Evolutionary conservation across 2,329 filamentous ascomycete genomes (phyloP), one percentile per base, ranked within the genome.

Genomic region (Aureobasidium sp.): DNA sequence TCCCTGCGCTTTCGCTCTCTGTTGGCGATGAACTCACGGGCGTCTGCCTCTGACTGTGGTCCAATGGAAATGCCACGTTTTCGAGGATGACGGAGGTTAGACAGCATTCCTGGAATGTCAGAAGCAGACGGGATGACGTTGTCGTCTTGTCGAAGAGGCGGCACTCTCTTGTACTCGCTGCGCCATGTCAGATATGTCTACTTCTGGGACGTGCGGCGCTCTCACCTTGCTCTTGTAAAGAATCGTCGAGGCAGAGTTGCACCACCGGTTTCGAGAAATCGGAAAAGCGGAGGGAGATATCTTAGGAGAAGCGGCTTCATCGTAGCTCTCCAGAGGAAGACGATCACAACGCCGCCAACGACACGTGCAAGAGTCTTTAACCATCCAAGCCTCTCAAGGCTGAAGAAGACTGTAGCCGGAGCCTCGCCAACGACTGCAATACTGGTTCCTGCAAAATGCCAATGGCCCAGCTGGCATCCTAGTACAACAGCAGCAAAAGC

Each of bases 21-120:
- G 71, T 96, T 96, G 6, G 93, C 94, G 53, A 99, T 80, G 22
- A 91, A 91, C 77, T 99, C 94, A 76, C 97, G 96, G 27, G 91
- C 94, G 76, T 99, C 94, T 1, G 94, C 94, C 64, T 92, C 92
- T 49, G 92, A 97, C 76, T 97, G 94, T 1, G 94, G 94, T 0
- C 94, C 94, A 59, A 97, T 84, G 6, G 91, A 96, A 37, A 97
- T 85, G 36, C 91, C 88, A 57, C 94, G 84, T 64, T 87, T 87
- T 63, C 91, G 83, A 0, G 91, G 89, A 67, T 93, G 87, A 27
- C 91, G 86, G 49, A 97, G 89, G 45, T 87, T 91, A 64, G 87
- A 88, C 27, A 97, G 81, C 71, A 97, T 85, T 36, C 85, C 83
- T 3, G 93, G 90, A 25, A 97, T 84, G 65, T 97, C 91, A 27